Conservation (phyloP, 139 green algal genomes). For the Nannochloris sp. region DNA sequence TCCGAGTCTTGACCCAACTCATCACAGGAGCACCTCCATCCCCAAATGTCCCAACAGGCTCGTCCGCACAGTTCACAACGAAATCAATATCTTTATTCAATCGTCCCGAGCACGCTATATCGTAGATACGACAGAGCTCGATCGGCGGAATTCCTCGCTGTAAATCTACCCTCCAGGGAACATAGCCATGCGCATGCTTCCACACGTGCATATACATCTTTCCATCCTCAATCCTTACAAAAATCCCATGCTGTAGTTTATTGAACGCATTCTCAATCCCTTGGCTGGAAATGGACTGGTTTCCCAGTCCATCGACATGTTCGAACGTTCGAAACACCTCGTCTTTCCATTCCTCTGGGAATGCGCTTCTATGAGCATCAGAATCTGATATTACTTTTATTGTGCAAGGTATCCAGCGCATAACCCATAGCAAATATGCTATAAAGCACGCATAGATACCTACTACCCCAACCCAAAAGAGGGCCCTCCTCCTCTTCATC, state of each 20-base stretch:
- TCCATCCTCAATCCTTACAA: neutral
- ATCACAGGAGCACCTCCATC: neutral
- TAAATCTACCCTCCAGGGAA: neutral
- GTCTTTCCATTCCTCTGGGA: neutral
- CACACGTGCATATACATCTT: neutral
- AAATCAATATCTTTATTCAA: neutral
- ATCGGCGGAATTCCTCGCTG: neutral
- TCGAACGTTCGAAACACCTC: neutral
- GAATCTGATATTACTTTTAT: too few relatives aligned
- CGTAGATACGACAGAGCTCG: neutral
- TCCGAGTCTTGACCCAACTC: neutral
- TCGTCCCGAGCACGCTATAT: neutral
- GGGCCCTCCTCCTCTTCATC: too few relatives aligned
- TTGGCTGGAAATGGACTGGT: neutral
- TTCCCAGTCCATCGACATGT: neutral
- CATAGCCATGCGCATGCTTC: neutral
- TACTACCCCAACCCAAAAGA: too few relatives aligned
- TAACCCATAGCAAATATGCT: too few relatives aligned
- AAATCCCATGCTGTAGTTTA: neutral
- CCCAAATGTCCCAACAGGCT: neutral
- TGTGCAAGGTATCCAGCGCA: too few relatives aligned
- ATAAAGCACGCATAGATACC: too few relatives aligned
- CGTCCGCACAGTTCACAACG: neutral
- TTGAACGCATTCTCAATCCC: neutral
- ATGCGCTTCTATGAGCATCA: neutral